Conservation (phyloP, 441 rosid species). For the Erodium chrysanthum region DNA sequence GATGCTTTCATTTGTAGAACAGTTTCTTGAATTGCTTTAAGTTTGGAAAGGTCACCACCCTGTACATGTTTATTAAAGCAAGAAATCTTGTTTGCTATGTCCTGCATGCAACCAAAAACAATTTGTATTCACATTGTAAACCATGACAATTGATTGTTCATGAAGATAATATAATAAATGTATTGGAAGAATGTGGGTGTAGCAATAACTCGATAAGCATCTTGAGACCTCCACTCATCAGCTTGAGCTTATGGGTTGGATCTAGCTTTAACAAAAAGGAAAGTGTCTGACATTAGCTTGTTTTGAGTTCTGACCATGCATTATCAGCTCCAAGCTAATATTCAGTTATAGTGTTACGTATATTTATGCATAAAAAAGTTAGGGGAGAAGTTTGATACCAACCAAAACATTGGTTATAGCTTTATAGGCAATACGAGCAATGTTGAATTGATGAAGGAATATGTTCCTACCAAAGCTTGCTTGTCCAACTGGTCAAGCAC, state of each 20-base stretch:
- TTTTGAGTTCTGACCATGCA: background rate
- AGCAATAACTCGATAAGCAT: no score
- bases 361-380: background rate
- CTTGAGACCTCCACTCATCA: no score
- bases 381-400: background rate
- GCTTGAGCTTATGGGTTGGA: no score
- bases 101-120: slow-evolving; percentile 27
- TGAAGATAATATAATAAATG: background rate
- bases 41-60: slow-evolving; percentile 46
- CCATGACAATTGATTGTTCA: background rate
- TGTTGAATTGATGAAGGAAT: background rate
- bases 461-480: no score
- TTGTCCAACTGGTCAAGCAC: no score
- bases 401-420: no score
- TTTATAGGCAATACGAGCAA: background rate
- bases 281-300: background rate
- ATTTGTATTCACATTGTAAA: background rate
- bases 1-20: slow-evolving; percentile 43
- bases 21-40: slow-evolving; percentile 45
- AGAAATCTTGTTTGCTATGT: slow-evolving; percentile 35
- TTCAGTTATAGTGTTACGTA: background rate
- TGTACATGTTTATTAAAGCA: slow-evolving; percentile 27
- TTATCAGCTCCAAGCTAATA: background rate
- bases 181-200: background rate
- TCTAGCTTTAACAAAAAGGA: no score